These are phyloP conservation scores for Fusarium dimerum DNA, from an alignment of 2,329 filamentous ascomycete genomes.

Conservation along the genomic window DNA sequence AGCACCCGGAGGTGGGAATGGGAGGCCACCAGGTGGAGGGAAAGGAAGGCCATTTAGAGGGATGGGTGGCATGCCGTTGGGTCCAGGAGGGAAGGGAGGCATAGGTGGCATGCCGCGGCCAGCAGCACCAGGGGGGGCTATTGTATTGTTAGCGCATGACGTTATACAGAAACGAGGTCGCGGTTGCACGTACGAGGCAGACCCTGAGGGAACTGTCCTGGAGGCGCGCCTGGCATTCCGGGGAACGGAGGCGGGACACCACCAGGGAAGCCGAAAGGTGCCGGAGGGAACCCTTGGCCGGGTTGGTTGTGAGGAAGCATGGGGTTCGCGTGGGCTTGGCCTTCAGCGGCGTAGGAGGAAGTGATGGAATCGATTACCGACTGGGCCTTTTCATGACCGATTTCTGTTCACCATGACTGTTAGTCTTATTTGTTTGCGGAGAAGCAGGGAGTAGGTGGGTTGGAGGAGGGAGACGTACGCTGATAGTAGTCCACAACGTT, in stretches of 20 bases:
- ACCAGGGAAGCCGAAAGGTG: conserved; percentile 65
- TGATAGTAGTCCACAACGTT: conserved; percentile 99
- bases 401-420: conserved; percentile 61
- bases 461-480: conserved; percentile 53
- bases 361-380: conserved; percentile 98
- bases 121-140: conserved; percentile 52
- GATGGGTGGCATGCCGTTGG: conserved; percentile 47
- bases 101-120: conserved; percentile 52
- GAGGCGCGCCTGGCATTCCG: conserved; percentile 46
- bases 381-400: conserved; percentile 97
- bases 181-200: conserved; percentile 52
- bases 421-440: not conserved
- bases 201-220: conserved; percentile 42
- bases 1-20: conserved; percentile 42
- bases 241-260: conserved; percentile 61
- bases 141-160: conserved; percentile 10
- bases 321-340: conserved; percentile 82
- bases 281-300: conserved; percentile 51
- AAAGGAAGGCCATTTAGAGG: conserved; percentile 43
- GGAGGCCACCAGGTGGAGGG: conserved; percentile 27
- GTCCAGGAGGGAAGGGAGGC: conserved; percentile 44
- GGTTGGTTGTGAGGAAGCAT: conserved; percentile 74
- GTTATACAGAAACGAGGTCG: not conserved
- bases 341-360: conserved; percentile 90
- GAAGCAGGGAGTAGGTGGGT: not conserved